A percentile compares a stretch with the other conserved stretches of the same genome.
phyloP scores from a whole-genome alignment of 2,329 filamentous ascomycete genomes.

The Curvularia hawaiiensis region DNA sequence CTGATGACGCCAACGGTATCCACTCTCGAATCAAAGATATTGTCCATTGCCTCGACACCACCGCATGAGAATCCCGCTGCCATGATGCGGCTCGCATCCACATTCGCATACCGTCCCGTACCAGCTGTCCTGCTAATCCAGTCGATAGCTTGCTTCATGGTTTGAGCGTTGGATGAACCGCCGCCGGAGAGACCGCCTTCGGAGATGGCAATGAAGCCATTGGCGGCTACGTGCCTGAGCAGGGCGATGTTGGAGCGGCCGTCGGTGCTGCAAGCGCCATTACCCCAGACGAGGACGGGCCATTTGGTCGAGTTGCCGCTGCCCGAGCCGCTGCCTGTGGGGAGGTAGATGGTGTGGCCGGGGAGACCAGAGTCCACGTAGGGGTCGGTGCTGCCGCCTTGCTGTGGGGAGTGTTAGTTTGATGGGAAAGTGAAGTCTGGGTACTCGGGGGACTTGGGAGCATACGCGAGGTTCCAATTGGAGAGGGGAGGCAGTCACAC shows the following conservation, averaged over 20 bases:
- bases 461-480: conserved; percentile 1
- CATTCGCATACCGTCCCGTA: conserved; percentile 24
- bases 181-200: conserved; percentile 18
- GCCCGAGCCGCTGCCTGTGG: conserved; percentile 2
- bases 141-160: conserved; percentile 22
- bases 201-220: conserved; percentile 29
- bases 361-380: conserved; percentile 15
- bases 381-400: conserved; percentile 6
- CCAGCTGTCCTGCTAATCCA: conserved; percentile 21
- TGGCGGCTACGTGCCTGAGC: conserved; percentile 14
- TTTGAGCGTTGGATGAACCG: conserved; percentile 13
- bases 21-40: conserved; percentile 22
- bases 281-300: conserved; percentile 33
- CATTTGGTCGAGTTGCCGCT: conserved; percentile 11
- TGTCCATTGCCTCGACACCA: conserved; percentile 22
- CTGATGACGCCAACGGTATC: conserved; percentile 22
- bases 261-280: conserved; percentile 29
- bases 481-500: conserved; percentile 3
- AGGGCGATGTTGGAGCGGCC: conserved; percentile 19
- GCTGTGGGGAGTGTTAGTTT: not conserved
- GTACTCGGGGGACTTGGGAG: too few relatives aligned
- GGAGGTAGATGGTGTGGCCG: conserved; percentile 26
- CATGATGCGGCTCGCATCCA: conserved; percentile 24
- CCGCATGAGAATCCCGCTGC: conserved; percentile 25
- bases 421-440: too few relatives aligned